Base-by-base conservation (phyloP, 2,329 filamentous ascomycete species). In the Ceratocystis albifundus region DNA sequence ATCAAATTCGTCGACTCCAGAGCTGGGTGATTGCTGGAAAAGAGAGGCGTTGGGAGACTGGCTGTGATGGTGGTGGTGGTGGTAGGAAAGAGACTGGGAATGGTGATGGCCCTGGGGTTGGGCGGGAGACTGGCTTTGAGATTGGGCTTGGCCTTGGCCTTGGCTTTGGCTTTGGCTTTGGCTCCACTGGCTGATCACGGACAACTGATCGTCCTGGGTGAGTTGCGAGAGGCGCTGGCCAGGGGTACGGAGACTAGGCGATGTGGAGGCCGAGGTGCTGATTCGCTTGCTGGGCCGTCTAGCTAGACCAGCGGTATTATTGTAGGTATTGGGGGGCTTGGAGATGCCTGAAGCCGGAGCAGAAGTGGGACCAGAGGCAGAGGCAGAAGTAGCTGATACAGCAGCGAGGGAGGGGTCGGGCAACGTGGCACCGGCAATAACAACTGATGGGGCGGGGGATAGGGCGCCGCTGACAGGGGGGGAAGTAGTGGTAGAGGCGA, bases 261-360 rank as follows among this genome's bases (percentile, higher is more conserved):
- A 72, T 68, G 67, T 76, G 48, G 65, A 62, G 59, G 59, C 76
- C 45, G 78, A 79, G 69, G 80, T 78, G 78, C 80, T 81, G 73
- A 80, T 75, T 71, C 82, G 78, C 76, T 83, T 85, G 57, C 84
- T 86, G 41, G 80, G 77, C 70, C 81, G 77, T 69, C 82, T 82
- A 70, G 74, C 77, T 61, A 84, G 74, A 63, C 78, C 78, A 61
- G 74, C 70, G 68, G 76, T 77, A 71, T 80, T 81, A 71, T 81
- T 80, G 77, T 82, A 80, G 22, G 64, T 63, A 15, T 8, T 50
- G 44, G 53, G 53, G 17, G 53, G 53, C 53, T n/a, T 32, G 22
- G 36, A n/a, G 10, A 28, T 30, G 12, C n/a, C 30, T 20, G 61
- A 28, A 22, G 59, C 22, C 10, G 59, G 32, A 7, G 61, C 61